A percentile compares a stretch with the other conserved stretches of the same genome.
These are phyloP conservation scores for Lactifluus rugatus DNA, from an alignment of 768 basidiomycete species.

Conservation along the genomic window DNA sequence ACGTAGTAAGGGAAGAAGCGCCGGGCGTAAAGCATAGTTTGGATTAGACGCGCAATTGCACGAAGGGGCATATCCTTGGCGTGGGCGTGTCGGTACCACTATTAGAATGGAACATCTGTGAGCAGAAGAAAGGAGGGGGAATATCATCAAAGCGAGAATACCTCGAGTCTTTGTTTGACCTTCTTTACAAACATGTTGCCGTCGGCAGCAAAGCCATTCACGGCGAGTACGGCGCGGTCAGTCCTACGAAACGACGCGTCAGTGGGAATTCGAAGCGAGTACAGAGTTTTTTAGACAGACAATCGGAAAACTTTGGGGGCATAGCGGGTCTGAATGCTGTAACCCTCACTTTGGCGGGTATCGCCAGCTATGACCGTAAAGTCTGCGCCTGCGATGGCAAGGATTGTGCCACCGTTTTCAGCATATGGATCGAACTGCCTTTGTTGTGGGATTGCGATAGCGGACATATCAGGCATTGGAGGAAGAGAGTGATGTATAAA, in stretches of 20 bases:
- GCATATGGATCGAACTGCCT: conserved; percentile 80
- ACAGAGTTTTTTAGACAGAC: conserved; percentile 46
- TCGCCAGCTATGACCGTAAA: conserved; percentile 95
- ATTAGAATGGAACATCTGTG: not conserved
- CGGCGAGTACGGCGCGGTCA: conserved; percentile 85
- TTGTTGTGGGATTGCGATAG: conserved; percentile 33
- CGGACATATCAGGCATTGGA: conserved; percentile 18
- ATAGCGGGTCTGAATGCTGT: conserved; percentile 94
- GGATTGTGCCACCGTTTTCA: conserved; percentile 92
- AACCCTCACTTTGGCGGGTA: conserved; percentile 95
- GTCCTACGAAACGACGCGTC: conserved; percentile 42
- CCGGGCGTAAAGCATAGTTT: conserved; percentile 93
- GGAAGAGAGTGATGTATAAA: not conserved
- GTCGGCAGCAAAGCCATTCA: conserved; percentile 96
- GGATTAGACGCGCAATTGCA: conserved; percentile 94
- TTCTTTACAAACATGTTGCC: conserved; percentile 97
- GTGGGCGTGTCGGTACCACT: conserved; percentile 99
- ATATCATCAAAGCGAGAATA: conserved; percentile 29
- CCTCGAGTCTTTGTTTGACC: conserved; percentile 91
- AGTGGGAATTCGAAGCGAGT: not conserved
- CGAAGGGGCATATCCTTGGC: conserved; percentile 95
- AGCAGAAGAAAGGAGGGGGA: not conserved
- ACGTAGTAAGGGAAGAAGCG: conserved; percentile 99
- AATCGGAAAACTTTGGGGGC: conserved; percentile 91
- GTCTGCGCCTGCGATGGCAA: conserved; percentile 88